Conservation (phyloP, 164 flowering plant genomes). For the Buxus sempervirens region DNA sequence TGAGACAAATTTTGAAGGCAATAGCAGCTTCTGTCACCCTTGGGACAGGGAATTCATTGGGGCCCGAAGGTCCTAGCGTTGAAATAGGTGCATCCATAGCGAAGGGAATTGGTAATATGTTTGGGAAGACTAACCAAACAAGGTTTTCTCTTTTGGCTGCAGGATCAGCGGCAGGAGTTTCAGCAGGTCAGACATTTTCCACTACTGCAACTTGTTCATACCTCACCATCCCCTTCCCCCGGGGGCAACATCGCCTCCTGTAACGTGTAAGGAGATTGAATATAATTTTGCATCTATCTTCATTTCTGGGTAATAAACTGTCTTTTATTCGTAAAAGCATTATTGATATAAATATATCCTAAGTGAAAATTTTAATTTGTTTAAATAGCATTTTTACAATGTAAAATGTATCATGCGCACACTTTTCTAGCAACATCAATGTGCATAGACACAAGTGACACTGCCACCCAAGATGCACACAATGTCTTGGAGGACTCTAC, state of each 20-base stretch:
- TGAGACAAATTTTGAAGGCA: slow-evolving; percentile 63
- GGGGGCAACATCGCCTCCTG: too few species aligned
- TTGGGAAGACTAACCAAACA: slow-evolving; percentile 34
- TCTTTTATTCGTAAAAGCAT: too few species aligned
- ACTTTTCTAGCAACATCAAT: too few species aligned
- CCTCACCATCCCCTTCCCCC: too few species aligned
- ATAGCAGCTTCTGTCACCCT: slow-evolving; percentile 81
- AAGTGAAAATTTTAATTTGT: too few species aligned
- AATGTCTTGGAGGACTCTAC: too few species aligned
- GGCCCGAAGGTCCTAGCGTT: slow-evolving; percentile 98
- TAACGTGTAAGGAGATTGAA: neutral
- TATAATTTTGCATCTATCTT: neutral
- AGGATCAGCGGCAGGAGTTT: slow-evolving; percentile 94
- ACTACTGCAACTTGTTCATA: slow-evolving; percentile 4
- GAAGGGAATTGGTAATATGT: slow-evolving; percentile 53
- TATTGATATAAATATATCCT: too few species aligned
- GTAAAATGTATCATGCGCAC: too few species aligned
- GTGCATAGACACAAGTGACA: too few species aligned
- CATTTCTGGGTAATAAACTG: neutral
- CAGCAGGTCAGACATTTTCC: slow-evolving; percentile 57
- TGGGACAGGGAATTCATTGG: slow-evolving; percentile 91
- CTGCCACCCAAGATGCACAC: too few species aligned
- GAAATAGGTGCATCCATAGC: slow-evolving; percentile 89
- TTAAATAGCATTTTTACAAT: too few species aligned
- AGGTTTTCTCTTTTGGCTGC: slow-evolving; percentile 80